Conservation (phyloP, 768 basidiomycete genomes). For the Rhizopogon vulgaris region DNA sequence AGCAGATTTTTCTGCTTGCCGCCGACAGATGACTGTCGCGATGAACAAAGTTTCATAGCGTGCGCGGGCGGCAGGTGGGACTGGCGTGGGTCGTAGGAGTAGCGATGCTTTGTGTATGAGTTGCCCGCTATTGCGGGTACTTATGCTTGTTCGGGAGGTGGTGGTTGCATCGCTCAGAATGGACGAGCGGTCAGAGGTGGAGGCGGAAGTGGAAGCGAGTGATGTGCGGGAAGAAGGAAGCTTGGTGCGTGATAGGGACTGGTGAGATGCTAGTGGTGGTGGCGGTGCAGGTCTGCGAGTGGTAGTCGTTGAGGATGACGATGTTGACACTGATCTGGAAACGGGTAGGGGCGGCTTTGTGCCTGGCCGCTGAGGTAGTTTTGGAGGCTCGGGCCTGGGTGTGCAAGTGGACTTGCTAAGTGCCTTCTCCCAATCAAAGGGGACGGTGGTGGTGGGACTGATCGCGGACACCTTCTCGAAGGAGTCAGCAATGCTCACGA, state of each 20-base stretch:
- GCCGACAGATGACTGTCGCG: conserved; percentile 47
- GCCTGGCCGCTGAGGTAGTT: conserved; percentile 41
- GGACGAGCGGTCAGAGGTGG: conserved; percentile 59
- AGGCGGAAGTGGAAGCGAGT: conserved; percentile 30
- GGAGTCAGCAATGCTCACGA: conserved; percentile 59
- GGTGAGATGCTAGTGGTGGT: conserved; percentile 30
- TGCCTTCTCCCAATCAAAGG: conserved; percentile 48
- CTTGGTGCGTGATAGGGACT: conserved; percentile 13
- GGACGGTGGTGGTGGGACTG: conserved; percentile 45
- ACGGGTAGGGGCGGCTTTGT: conserved; percentile 18
- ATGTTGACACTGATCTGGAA: conserved; percentile 27
- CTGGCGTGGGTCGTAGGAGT: conserved; percentile 53
- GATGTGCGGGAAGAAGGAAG: conserved; percentile 33
- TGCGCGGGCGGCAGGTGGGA: conserved; percentile 55
- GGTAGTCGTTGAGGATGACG: conserved; percentile 30
- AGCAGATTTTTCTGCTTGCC: conserved; percentile 30
- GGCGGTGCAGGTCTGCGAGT: conserved; percentile 38
- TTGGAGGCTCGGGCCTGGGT: conserved; percentile 32
- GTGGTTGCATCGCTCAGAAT: conserved; percentile 44
- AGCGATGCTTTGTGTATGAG: conserved; percentile 20
- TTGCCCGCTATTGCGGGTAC: conserved; percentile 25
- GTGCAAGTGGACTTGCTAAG: conserved; percentile 27
- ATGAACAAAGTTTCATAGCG: conserved; percentile 68
- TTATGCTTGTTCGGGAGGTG: conserved; percentile 32
- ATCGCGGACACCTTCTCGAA: conserved; percentile 63